Evolutionary conservation across 805 yeast genomes (phyloP).

Genomic region (Sugiyamaella chiloensis): DNA sequence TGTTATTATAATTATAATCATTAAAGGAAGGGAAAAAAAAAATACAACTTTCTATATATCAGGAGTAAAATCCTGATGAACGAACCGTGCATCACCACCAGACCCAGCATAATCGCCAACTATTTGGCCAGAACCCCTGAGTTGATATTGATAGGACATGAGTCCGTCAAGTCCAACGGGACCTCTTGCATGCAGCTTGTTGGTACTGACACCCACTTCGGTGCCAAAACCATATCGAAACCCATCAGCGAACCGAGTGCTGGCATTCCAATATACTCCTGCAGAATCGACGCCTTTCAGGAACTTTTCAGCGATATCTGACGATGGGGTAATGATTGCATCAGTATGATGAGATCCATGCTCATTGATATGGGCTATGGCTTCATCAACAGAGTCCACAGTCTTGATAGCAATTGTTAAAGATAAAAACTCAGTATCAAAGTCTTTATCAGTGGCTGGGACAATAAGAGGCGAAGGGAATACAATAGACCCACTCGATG

Average conservation of each 20-base stretch:
- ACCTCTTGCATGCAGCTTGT: constrained; percentile 96
- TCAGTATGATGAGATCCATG: constrained; percentile 98
- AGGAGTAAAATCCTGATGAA: constrained; percentile 44
- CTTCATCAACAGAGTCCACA: constrained; percentile 58
- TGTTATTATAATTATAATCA: no score
- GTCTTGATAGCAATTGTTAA: constrained; percentile 74
- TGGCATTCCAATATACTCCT: constrained; percentile 97
- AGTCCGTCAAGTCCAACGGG: constrained; percentile 98
- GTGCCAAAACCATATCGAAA: constrained; percentile 98
- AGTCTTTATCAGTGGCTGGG: constrained; percentile 62
- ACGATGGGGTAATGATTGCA: constrained; percentile 76
- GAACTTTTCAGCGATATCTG: constrained; percentile 69
- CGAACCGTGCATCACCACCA: constrained; percentile 78
- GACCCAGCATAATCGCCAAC: constrained; percentile 91
- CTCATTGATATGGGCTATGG: constrained; percentile 79
- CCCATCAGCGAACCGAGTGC: constrained; percentile 97
- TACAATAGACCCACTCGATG: constrained; percentile 12
- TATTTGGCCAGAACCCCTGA: constrained; percentile 89
- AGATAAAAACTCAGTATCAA: constrained; percentile 78
- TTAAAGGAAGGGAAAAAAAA: no score
- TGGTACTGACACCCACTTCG: constrained; percentile 96
- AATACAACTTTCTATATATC: constrained; percentile 4
- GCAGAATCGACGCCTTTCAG: constrained; percentile 87
- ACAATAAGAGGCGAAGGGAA: constrained; percentile 24
- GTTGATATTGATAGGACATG: constrained; percentile 90